Evolutionary conservation across 2,329 filamentous ascomycete species (phyloP), one percentile per base, ranked within the genome.

Genomic region (Uncinocarpus reesii): DNA sequence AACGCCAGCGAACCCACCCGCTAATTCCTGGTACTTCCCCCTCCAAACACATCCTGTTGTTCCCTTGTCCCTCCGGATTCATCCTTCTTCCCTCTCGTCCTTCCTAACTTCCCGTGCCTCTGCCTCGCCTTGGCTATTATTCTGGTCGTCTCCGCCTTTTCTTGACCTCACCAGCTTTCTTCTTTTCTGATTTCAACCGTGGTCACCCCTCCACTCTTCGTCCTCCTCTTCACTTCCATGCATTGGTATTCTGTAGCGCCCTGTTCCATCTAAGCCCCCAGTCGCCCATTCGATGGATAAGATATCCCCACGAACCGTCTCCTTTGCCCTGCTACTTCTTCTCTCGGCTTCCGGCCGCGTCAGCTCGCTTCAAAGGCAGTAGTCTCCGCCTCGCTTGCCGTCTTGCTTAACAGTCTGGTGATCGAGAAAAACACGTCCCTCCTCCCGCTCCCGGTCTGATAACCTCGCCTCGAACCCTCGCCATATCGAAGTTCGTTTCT

Each of bases 41-140:
- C 38, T 47, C 36, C 28, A 47, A 47, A 7, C n/a, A n/a, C n/a
- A 36, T 58, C 53, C 47, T 54, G 40, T 53, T 53, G 26, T 37
- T 37, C 76, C 70, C 43, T 92, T 79, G 49, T 95, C 64, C 40
- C 79, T 79, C 78, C 41, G 95, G 68, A 62, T 95, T 95, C 89
- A 60, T 95, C 87, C 52, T 79, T 83, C 43, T 49, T 48, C 40
- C 32, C 21, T 29, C 18, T 35, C 24, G 24, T n/a, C 20, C 18
- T 37, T 10, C 13, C 35, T n/a, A n/a, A n/a, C 18, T 23, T 23
- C 26, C 26, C 26, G 26, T 29, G 26, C 34, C 24, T 18, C 21
- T 41, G 23, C 37, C 16, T 31, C 13, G n/a, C 20, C 28, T 29
- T 40, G 16, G n/a, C n/a, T n/a, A n/a, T n/a, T n/a, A n/a, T n/a